phyloP scores from a whole-genome alignment of 2,329 filamentous ascomycete species.

The Fusarium chaquense region DNA sequence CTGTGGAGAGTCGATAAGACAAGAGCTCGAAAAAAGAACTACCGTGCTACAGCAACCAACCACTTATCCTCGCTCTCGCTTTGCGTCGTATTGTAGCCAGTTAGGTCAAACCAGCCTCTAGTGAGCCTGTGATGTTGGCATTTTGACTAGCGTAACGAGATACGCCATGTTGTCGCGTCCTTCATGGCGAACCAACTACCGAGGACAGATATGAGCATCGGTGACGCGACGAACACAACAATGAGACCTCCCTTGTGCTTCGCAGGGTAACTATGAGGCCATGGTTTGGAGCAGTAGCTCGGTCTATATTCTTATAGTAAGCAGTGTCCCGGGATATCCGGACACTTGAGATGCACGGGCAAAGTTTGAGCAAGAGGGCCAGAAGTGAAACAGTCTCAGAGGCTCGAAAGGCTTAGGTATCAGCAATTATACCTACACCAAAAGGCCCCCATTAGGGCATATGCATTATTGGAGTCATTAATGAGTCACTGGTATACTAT shows the following conservation, averaged over 20 bases:
- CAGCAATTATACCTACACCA: constrained; percentile 1
- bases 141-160: constrained; percentile 7
- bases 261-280: neutral
- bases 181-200: constrained; percentile 1
- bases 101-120: constrained; percentile 13
- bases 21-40: neutral
- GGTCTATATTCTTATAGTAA: constrained; percentile 28
- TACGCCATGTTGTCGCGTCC: neutral
- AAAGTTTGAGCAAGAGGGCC: constrained; percentile 9
- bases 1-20: neutral
- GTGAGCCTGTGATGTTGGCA: neutral
- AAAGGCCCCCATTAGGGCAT: neutral
- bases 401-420: constrained; percentile 1
- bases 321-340: constrained; percentile 40
- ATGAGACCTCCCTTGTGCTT: constrained; percentile 4
- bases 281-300: neutral
- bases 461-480: neutral
- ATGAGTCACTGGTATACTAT: neutral
- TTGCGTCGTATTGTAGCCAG: neutral
- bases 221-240: constrained; percentile 20
- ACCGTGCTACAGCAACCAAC: neutral
- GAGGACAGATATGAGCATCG: constrained; percentile 15
- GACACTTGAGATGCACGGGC: neutral
- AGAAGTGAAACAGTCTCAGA: constrained; percentile 17
- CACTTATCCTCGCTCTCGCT: neutral